Evolutionary conservation across 768 basidiomycete genomes (phyloP), one percentile per base, ranked within the genome.

Genomic region (Mrakia frigida): DNA sequence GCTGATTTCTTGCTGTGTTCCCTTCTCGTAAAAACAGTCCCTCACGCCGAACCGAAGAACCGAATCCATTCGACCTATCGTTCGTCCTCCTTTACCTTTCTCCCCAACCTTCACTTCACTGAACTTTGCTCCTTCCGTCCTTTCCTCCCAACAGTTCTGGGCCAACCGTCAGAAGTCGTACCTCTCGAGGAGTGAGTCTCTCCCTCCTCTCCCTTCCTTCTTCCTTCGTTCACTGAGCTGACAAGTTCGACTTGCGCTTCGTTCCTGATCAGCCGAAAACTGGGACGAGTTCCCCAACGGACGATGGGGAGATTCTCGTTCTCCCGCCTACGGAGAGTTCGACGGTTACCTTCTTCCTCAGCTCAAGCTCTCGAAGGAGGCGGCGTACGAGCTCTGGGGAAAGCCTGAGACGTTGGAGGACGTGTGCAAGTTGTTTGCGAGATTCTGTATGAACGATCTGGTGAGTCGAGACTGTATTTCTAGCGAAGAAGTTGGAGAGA

Each of bases 221-320:
- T 59, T 59, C 25, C 56, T 31, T 75, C 68, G 10, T 28, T 33
- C 14, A 1, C n/a, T n/a, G n/a, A n/a, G n/a, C n/a, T n/a, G n/a
- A n/a, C n/a, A n/a, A n/a, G n/a, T n/a, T n/a, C n/a, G n/a, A n/a
- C n/a, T n/a, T n/a, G n/a, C 39, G 14, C 14, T 46, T 46, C 16
- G n/a, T 18, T 52, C 39, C 16, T 14, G 9, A 1, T 21, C 53
- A 77, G 79, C 97, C 21, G 94, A 97, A 82, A 93, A 97, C 82
- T 99, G 97, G 97, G 97, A 99, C 82, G 96, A 98, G 83, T 98
- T 97, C 83, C 97, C 97, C 70, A 99, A 99, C 83, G 97, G 97
- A 74, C 92, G 97, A 79, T 99, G 96, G 82, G 97, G 97, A 80
- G 97, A 98, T 85, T 91, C 95, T 10, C 89, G 97, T 76, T 93